These are phyloP conservation scores for Raphidocelis subcapitata DNA, from an alignment of 139 green algal species.

Conservation along the genomic window DNA sequence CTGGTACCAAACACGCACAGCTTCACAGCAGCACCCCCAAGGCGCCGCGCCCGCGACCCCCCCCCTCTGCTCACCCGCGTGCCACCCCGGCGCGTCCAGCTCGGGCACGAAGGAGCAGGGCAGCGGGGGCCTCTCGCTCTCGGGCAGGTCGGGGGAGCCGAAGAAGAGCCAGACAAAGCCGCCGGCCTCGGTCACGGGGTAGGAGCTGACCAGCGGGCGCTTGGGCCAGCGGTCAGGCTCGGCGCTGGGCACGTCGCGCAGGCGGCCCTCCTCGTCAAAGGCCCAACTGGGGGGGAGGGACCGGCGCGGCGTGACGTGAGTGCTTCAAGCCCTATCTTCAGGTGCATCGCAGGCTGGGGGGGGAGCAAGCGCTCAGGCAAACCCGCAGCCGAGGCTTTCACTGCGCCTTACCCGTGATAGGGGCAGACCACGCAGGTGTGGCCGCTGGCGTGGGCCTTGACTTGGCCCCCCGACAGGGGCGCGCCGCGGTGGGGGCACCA, in stretches of 20 bases:
- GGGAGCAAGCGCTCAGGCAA: too few species aligned
- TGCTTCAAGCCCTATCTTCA: too few species aligned
- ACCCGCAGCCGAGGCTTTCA: too few species aligned
- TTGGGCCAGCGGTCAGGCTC: slow-evolving; percentile 53
- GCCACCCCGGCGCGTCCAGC: slow-evolving; percentile 72
- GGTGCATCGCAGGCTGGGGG: too few species aligned
- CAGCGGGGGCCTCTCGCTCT: slow-evolving; percentile 71
- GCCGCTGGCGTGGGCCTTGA: slow-evolving; percentile 11
- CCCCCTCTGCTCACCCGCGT: slow-evolving; percentile 59
- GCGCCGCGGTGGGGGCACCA: slow-evolving; percentile 76
- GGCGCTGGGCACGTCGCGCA: slow-evolving; percentile 41
- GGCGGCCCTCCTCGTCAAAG: slow-evolving; percentile 65
- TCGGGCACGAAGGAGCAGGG: slow-evolving; percentile 55
- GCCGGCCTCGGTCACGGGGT: slow-evolving; percentile 48
- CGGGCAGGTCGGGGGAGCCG: slow-evolving; percentile 55
- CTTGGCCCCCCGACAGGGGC: slow-evolving; percentile 43
- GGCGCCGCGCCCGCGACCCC: too few species aligned
- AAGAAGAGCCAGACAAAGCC: slow-evolving; percentile 91
- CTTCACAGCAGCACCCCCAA: too few species aligned
- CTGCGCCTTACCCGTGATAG: too few species aligned
- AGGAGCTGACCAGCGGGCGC: slow-evolving; percentile 59
- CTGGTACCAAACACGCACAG: too few species aligned
- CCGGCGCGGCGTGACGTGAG: too few species aligned
- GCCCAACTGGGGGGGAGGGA: too few species aligned
- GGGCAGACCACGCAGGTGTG: slow-evolving; percentile 71